Evolutionary conservation across 768 basidiomycete species (phyloP).

Genomic region (Coprinopsis sp.): DNA sequence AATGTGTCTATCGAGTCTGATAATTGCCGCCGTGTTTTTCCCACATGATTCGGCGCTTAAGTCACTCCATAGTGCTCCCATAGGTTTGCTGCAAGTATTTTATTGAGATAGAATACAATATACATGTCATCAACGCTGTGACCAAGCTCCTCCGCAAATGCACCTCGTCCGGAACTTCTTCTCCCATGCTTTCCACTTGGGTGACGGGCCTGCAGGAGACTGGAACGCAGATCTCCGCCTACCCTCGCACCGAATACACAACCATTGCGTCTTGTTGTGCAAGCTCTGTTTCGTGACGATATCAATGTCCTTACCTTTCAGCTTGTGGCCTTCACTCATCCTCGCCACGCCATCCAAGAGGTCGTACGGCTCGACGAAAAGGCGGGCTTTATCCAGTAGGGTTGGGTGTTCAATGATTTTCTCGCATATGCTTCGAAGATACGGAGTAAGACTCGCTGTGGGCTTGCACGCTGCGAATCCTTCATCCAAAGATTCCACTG

Average conservation of each 20-base stretch:
- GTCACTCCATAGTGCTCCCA: no score
- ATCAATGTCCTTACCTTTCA: conserved; percentile 47
- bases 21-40: no score
- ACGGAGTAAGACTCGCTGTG: conserved; percentile 36
- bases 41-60: no score
- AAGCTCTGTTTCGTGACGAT: conserved; percentile 61
- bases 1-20: no score
- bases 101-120: no score
- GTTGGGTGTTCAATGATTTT: conserved; percentile 41
- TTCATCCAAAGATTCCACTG: conserved; percentile 48
- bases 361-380: conserved; percentile 71
- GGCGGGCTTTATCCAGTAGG: conserved; percentile 56
- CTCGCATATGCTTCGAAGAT: conserved; percentile 40
- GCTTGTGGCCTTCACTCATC: conserved; percentile 28
- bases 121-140: no score
- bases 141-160: conserved; percentile 71
- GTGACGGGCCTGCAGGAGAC: conserved; percentile 23
- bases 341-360: conserved; percentile 59
- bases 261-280: conserved; percentile 29
- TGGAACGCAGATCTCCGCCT: conserved; percentile 34
- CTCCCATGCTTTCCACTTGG: conserved; percentile 61
- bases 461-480: conserved; percentile 62
- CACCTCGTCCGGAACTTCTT: conserved; percentile 55
- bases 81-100: no score
- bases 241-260: conserved; percentile 64